A percentile compares a stretch with the other conserved stretches of the same genome.
Evolutionary conservation across 2,329 filamentous ascomycete genomes (phyloP).

Genomic region (Alternaria angustiovoidea): DNA sequence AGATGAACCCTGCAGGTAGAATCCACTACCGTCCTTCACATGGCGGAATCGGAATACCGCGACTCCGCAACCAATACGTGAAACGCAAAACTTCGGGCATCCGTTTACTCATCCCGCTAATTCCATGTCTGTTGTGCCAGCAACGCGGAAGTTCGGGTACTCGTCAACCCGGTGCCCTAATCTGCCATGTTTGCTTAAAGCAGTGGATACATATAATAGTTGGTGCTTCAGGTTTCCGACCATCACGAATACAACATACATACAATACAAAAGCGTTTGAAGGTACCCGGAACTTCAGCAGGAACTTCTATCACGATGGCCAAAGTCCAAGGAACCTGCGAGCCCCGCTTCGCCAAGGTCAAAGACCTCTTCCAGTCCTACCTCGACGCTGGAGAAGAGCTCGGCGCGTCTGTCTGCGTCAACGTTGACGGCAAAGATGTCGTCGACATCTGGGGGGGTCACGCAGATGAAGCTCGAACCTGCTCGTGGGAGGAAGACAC

Average conservation of each 20-base stretch:
- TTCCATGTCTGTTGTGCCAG: background rate
- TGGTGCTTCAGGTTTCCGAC: background rate
- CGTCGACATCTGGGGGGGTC: conserved; percentile 31
- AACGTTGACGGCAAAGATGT: conserved; percentile 28
- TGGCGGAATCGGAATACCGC: background rate
- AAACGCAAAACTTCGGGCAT: no score
- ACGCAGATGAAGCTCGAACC: conserved; percentile 16
- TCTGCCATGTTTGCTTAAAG: background rate
- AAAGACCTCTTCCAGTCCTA: conserved; percentile 18
- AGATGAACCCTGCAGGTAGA: background rate
- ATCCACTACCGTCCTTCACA: background rate
- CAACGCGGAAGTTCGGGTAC: background rate
- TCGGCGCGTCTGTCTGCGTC: conserved; percentile 28
- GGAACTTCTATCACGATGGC: background rate
- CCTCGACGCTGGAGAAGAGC: conserved; percentile 21
- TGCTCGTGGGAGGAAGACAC: conserved; percentile 26
- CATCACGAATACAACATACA: background rate
- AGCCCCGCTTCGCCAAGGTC: conserved; percentile 22
- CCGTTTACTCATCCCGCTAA: no score
- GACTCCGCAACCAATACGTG: background rate
- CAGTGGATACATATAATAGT: background rate
- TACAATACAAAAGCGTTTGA: background rate
- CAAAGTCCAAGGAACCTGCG: conserved; percentile 23
- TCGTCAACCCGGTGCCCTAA: background rate
- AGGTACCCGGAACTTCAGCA: background rate